Evolutionary conservation across 2,329 filamentous ascomycete genomes (phyloP).

Genomic region (Botrytis byssoidea): DNA sequence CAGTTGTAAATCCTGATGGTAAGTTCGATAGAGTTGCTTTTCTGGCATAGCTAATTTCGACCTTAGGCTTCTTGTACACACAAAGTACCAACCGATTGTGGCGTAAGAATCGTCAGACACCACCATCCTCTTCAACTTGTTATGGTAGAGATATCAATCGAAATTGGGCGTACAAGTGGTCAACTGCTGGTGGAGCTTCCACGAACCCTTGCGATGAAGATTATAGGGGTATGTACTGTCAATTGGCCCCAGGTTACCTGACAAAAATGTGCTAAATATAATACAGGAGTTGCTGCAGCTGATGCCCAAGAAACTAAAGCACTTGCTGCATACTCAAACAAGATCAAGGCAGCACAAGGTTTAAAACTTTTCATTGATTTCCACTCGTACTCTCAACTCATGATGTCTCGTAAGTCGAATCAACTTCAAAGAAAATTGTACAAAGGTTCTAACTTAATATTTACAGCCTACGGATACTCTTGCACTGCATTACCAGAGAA

Average conservation of each 20-base stretch:
- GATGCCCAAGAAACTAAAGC: constrained; percentile 53
- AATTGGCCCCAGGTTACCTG: not conserved
- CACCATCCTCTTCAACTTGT: constrained; percentile 42
- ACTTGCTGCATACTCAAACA: constrained; percentile 48
- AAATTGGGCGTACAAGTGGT: constrained; percentile 56
- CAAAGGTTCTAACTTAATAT: not conserved
- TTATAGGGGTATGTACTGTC: constrained; percentile 41
- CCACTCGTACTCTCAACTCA: constrained; percentile 61
- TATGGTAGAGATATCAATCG: constrained; percentile 57
- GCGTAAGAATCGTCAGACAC: constrained; percentile 58
- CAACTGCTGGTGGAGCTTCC: constrained; percentile 47
- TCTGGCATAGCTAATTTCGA: not conserved
- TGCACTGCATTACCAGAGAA: constrained; percentile 50
- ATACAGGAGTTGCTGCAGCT: constrained; percentile 42
- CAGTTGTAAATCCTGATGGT: constrained; percentile 62
- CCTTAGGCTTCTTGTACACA: constrained; percentile 55
- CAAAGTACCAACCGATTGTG: constrained; percentile 58
- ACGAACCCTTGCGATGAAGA: constrained; percentile 52
- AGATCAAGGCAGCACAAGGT: constrained; percentile 46
- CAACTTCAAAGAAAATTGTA: not conserved
- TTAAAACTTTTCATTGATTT: constrained; percentile 64
- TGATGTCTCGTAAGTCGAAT: constrained; percentile 46
- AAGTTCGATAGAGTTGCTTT: constrained; percentile 23
- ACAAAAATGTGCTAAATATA: not conserved
- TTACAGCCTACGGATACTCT: constrained; percentile 55